Base-by-base conservation (phyloP, 2,329 filamentous ascomycete species). In the Monilinia laxa region DNA sequence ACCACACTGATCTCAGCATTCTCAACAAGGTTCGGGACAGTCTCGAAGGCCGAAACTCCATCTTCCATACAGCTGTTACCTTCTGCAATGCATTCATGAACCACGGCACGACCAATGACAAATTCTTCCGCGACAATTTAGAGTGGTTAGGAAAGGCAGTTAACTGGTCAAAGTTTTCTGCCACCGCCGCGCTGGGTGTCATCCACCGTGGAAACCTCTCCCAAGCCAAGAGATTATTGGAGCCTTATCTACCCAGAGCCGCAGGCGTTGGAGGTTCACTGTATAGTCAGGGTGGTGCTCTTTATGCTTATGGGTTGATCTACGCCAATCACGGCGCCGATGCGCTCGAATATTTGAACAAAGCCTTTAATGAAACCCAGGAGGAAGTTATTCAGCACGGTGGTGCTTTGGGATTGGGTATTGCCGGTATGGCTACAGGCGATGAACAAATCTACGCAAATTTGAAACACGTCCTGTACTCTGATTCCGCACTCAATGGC, bases 51-150 rank as follows among this genome's bases (percentile, higher is more conserved):
- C 87, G 96, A 64, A 98, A 97, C 80, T 98, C 94, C 42, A 99
- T 99, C 73, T 98, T 98, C 85, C 95, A 99, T 79, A 96, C 93
- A 1, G 93, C 93, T 4, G 92, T 99, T 66, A 98, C 95, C 0
- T 95, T 99, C 75, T 95, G 94, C 76, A 98, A 98, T 75, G 95
- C 93, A 14, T 98, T 99, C 78, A 99, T 99, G 95, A 96, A 99
- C 77, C 93, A 96, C 64, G 96, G 95, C 68, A 99, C 95, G 0
- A 97, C 94, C 0, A 95, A 97, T 74, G 95, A 99, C 80, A 96
- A 94, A 75, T 99, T 99, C 81, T 98, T 99, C 87, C 87, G 96
- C 10, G 93, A 98, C 76, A 99, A 99, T 77, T 81, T 99, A 31
- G 95, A 99, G 72, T 99, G 95, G 95, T 81, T 99, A 4, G 93